phyloP scores from a whole-genome alignment of 306 rosid species.

The Styphnolobium japonicum region DNA sequence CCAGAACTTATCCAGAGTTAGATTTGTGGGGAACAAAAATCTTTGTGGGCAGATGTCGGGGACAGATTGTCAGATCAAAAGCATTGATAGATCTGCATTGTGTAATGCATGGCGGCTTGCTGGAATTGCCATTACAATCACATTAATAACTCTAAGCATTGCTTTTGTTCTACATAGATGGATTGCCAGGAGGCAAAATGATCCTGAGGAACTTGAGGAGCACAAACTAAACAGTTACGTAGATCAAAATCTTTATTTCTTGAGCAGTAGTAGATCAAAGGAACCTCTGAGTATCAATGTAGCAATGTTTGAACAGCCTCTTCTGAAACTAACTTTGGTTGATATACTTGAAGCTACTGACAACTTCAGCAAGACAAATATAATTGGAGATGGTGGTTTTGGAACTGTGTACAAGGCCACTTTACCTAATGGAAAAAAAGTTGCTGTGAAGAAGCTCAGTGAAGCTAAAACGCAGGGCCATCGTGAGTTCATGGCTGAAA shows the following conservation, averaged over 20 bases:
- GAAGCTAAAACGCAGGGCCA: conserved; percentile 95
- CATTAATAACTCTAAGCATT: conserved; percentile 36
- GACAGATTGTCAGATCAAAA: conserved; percentile 47
- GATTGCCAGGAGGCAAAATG: conserved; percentile 49
- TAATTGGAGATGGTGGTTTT: conserved; percentile 97
- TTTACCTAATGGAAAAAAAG: conserved; percentile 68
- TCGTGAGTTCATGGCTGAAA: conserved; percentile 91
- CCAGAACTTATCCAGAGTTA: conserved; percentile 56
- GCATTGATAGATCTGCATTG: conserved; percentile 48
- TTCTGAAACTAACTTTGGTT: conserved; percentile 70
- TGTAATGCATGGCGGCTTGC: conserved; percentile 66
- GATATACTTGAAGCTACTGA: conserved; percentile 85
- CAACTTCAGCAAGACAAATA: conserved; percentile 93
- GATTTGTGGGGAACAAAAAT: conserved; percentile 58
- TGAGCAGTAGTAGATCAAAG: conserved; percentile 90
- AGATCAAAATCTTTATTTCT: conserved; percentile 74
- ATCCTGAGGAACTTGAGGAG: conserved; percentile 60
- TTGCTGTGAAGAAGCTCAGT: conserved; percentile 92
- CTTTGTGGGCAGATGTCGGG: conserved; percentile 76
- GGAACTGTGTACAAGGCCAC: conserved; percentile 97
- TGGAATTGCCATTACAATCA: conserved; percentile 50
- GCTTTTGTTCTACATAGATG: conserved; percentile 59
- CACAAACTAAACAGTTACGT: conserved; percentile 60
- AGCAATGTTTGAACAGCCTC: conserved; percentile 97
- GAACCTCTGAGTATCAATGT: conserved; percentile 90